These are phyloP conservation scores for Blakeslea trispora DNA, from an alignment of 371 early-diverging fungal species.

Conservation along the genomic window DNA sequence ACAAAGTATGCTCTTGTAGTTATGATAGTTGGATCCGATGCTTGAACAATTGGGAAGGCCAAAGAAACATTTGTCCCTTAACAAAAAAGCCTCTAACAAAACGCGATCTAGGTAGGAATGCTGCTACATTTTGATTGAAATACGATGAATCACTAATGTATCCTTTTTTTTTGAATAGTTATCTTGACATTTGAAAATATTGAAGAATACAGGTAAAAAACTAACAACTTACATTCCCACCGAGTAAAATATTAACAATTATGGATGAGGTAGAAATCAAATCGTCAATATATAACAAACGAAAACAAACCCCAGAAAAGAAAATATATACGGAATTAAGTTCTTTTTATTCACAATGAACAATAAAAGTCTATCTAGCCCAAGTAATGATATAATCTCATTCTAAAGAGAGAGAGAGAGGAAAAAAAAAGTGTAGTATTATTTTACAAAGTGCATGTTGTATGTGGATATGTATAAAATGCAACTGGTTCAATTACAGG, in stretches of 20 bases:
- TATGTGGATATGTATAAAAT: neutral
- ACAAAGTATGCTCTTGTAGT: neutral
- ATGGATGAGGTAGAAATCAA: constrained; percentile 9
- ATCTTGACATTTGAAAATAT: constrained; percentile 82
- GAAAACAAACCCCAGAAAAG: no score
- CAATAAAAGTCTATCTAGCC: no score
- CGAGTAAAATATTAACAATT: neutral
- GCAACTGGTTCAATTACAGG: neutral
- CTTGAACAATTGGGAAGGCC: constrained; percentile 66
- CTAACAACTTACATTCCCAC: neutral
- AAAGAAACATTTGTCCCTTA: constrained; percentile 81
- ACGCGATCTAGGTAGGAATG: constrained; percentile 64
- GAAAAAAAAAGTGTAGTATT: no score
- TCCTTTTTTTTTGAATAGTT: constrained; percentile 29
- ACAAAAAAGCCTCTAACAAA: constrained; percentile 86
- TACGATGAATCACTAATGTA: neutral
- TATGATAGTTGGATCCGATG: constrained; percentile 89
- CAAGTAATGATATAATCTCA: neutral
- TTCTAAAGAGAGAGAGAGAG: neutral
- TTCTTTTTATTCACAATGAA: neutral
- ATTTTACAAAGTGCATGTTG: no score
- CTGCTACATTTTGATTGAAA: neutral
- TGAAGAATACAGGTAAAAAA: constrained; percentile 70
- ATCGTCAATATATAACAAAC: constrained; percentile 18
- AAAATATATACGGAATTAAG: no score